Evolutionary conservation across 1,284 basidiomycete genomes (phyloP).

Genomic region (Leccinum fuscescens): DNA sequence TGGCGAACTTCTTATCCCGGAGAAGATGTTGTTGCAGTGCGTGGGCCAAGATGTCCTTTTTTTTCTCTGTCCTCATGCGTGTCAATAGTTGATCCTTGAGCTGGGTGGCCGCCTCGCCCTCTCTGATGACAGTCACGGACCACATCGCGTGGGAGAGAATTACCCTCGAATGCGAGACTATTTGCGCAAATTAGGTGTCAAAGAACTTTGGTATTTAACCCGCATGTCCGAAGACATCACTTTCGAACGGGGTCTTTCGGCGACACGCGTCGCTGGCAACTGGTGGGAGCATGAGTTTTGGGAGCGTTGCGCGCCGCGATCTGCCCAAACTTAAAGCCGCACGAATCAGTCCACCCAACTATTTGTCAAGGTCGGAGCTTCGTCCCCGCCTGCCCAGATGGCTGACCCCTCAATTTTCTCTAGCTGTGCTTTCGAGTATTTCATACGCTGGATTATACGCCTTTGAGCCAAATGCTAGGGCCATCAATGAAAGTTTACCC

Average conservation of each 20-base stretch:
- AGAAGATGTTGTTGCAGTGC: conserved; percentile 71
- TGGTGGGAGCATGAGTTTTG: conserved; percentile 66
- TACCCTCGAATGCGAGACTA: conserved; percentile 73
- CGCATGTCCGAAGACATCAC: conserved; percentile 32
- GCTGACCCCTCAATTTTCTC: conserved; percentile 15
- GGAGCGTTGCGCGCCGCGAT: conserved; percentile 25
- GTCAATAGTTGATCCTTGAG: conserved; percentile 63
- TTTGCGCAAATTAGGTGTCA: conserved; percentile 57
- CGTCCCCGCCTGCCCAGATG: conserved; percentile 24
- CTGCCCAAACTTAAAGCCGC: conserved; percentile 16
- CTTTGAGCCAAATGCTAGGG: conserved; percentile 8
- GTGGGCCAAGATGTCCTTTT: conserved; percentile 28
- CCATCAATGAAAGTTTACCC: not conserved
- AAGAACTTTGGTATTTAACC: conserved; percentile 70
- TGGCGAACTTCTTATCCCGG: conserved; percentile 88
- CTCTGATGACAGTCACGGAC: conserved; percentile 96
- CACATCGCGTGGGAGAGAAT: conserved; percentile 85
- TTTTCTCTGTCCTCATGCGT: conserved; percentile 24
- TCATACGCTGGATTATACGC: conserved; percentile 8
- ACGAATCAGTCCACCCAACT: conserved; percentile 7
- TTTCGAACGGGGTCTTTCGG: conserved; percentile 40
- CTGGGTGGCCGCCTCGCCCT: conserved; percentile 76
- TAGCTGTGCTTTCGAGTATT: conserved; percentile 18
- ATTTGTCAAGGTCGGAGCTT: conserved; percentile 35
- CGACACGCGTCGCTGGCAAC: conserved; percentile 45